A percentile compares a stretch with the other conserved stretches of the same genome.
Conservation (phyloP, 306 rosid species). For the Rosa chinensis region DNA sequence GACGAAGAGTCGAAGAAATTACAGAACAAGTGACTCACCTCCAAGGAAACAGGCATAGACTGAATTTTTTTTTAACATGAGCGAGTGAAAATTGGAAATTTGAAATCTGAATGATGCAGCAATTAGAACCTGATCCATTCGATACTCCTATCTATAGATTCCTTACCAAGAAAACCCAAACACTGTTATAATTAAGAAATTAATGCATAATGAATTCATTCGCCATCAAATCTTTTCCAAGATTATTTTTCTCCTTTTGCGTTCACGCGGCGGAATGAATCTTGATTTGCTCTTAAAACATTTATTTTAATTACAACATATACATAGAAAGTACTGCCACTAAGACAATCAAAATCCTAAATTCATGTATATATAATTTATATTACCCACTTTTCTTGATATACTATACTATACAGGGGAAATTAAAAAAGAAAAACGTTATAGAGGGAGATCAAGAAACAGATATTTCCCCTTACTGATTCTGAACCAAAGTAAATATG, state of each 20-base stretch:
- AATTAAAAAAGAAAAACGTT: not conserved
- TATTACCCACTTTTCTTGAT: not conserved
- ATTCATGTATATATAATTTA: not conserved
- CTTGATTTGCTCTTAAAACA: not conserved
- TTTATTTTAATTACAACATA: not conserved
- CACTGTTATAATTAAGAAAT: not conserved
- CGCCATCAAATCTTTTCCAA: not conserved
- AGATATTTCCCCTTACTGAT: not conserved
- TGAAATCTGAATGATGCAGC: not conserved
- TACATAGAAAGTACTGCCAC: not conserved
- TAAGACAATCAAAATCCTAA: not conserved
- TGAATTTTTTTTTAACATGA: not conserved
- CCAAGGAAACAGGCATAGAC: slow-evolving; percentile 1
- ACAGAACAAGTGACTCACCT: not conserved
- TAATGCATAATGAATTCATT: not conserved
- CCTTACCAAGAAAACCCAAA: not conserved
- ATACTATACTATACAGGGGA: not conserved
- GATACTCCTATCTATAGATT: not conserved
- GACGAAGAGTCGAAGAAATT: not conserved
- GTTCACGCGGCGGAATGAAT: not conserved
- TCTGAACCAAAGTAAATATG: not conserved
- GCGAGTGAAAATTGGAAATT: not conserved
- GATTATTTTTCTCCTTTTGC: not conserved
- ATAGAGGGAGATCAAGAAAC: not conserved
- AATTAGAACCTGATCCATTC: not conserved